These are phyloP conservation scores for Globisporangium splendens DNA, from an alignment of 352 stramenopile species.

Conservation along the genomic window DNA sequence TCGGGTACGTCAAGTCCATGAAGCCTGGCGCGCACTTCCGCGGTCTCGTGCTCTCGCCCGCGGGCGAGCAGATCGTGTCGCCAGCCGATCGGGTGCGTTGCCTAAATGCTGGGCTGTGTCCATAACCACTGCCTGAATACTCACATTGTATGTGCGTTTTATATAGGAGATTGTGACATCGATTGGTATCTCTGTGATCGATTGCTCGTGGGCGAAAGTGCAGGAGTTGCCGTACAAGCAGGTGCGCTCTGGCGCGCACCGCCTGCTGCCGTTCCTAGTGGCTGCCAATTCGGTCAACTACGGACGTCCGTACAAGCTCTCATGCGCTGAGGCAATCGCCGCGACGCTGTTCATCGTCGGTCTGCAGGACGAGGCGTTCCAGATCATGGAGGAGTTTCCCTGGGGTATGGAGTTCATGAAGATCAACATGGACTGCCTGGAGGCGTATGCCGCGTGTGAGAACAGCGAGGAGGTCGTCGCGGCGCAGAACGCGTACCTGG, in stretches of 20 bases:
- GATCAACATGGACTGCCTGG: slow-evolving; percentile 93
- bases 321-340: slow-evolving; percentile 95
- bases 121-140: background rate
- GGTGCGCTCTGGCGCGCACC: slow-evolving; percentile 92
- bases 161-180: slow-evolving; percentile 57
- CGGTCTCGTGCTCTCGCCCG: slow-evolving; percentile 93
- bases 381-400: slow-evolving; percentile 92
- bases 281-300: slow-evolving; percentile 99
- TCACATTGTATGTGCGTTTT: slow-evolving; percentile 1
- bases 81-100: slow-evolving; percentile 69
- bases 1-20: slow-evolving; percentile 92
- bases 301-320: slow-evolving; percentile 94
- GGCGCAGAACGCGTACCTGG: slow-evolving; percentile 70
- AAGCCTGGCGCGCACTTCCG: slow-evolving; percentile 90
- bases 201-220: slow-evolving; percentile 97
- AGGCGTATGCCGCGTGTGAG: slow-evolving; percentile 78
- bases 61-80: slow-evolving; percentile 89
- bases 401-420: slow-evolving; percentile 93
- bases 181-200: slow-evolving; percentile 93
- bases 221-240: slow-evolving; percentile 95
- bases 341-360: slow-evolving; percentile 98
- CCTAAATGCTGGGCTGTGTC: background rate
- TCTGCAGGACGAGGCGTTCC: slow-evolving; percentile 82
- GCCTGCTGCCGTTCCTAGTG: slow-evolving; percentile 96
- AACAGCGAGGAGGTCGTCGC: slow-evolving; percentile 69